phyloP scores from a whole-genome alignment of 192 early-diverging fungal genomes.

The Allomyces javanicus region DNA sequence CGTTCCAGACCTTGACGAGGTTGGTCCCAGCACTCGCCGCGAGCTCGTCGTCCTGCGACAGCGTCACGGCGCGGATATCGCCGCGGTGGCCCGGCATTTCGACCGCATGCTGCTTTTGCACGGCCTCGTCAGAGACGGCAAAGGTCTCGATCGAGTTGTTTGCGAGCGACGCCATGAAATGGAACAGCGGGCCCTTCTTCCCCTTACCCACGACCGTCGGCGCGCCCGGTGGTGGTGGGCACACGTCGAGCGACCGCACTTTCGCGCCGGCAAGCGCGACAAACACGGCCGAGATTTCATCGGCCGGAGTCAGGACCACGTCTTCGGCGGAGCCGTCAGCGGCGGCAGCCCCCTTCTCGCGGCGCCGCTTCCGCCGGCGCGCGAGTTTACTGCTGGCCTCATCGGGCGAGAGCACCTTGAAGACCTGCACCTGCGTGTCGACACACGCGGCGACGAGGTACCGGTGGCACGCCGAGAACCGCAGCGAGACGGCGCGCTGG shows the following conservation, averaged over 20 bases:
- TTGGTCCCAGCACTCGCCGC: conserved; percentile 56
- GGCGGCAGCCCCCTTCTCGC: conserved; percentile 43
- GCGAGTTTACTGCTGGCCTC: conserved; percentile 70
- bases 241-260: conserved; percentile 62
- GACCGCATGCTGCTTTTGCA: conserved; percentile 41
- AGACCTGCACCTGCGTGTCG: conserved; percentile 68
- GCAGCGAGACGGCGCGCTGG: conserved; percentile 56
- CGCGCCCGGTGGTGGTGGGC: conserved; percentile 8
- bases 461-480: conserved; percentile 55
- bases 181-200: conserved; percentile 5
- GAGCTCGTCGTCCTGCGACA: conserved; percentile 74
- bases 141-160: conserved; percentile 76
- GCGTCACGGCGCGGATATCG: conserved; percentile 72
- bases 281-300: conserved; percentile 53
- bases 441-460: conserved; percentile 64
- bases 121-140: conserved; percentile 35
- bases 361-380: conserved; percentile 52
- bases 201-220: background rate
- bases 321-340: conserved; percentile 20
- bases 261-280: conserved; percentile 58
- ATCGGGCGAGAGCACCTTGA: conserved; percentile 48
- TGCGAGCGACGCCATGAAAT: conserved; percentile 49
- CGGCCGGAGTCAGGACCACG: conserved; percentile 37
- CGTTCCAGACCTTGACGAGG: conserved; percentile 78
- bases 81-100: conserved; percentile 77